phyloP scores from a whole-genome alignment of 176 grass and related monocot genomes.

The Eragrostis curvula region DNA sequence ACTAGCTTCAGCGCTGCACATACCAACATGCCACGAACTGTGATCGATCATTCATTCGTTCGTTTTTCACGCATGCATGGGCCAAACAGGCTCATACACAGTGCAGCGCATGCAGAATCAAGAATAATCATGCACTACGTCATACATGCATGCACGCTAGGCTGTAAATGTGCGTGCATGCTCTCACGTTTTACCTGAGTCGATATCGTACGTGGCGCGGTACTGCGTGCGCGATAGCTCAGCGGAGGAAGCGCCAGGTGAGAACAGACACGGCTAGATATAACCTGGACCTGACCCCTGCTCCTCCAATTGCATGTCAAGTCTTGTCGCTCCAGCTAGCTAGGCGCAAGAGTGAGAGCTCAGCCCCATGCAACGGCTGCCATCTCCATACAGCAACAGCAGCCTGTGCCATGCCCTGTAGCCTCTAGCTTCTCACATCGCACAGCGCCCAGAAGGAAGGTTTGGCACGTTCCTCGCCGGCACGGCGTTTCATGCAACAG shows the following conservation, averaged over 20 bases:
- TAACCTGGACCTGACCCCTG: constrained; percentile 49
- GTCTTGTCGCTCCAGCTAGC: constrained; percentile 43
- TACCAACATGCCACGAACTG: not conserved
- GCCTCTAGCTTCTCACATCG: constrained; percentile 21
- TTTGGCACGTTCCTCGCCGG: constrained; percentile 54
- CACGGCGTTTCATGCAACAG: constrained; percentile 43
- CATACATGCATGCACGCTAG: not conserved
- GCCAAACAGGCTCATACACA: not conserved
- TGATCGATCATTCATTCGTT: not conserved
- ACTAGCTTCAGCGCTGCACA: constrained; percentile 4
- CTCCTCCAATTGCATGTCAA: constrained; percentile 52
- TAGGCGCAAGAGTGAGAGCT: not conserved
- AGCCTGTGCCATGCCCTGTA: constrained; percentile 23
- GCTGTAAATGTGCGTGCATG: not conserved
- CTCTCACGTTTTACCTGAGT: constrained; percentile 41
- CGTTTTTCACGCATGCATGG: not conserved
- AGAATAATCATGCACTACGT: not conserved
- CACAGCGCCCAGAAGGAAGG: constrained; percentile 54
- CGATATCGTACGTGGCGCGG: not conserved
- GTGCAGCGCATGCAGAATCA: not conserved
- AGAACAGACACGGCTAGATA: constrained; percentile 24
- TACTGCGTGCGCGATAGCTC: constrained; percentile 19
- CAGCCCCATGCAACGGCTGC: not conserved
- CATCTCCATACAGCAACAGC: constrained; percentile 27
- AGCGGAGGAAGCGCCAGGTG: constrained; percentile 17